These are phyloP conservation scores for Alternaria tenuissima DNA, from an alignment of 2,329 filamentous ascomycete species.

Conservation along the genomic window DNA sequence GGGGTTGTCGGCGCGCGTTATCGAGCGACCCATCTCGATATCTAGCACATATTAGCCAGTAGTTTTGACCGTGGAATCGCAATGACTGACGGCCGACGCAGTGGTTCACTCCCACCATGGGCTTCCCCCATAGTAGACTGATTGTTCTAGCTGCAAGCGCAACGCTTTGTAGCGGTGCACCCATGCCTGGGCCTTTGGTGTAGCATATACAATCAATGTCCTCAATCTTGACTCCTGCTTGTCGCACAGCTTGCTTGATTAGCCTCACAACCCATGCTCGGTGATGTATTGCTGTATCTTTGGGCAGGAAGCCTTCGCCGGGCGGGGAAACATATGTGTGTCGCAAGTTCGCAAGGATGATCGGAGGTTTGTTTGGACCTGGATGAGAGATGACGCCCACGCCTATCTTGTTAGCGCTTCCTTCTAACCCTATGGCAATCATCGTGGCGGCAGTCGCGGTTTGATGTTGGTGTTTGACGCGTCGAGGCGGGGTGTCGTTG, in stretches of 20 bases:
- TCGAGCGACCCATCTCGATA: constrained; percentile 96
- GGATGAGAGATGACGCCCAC: constrained; percentile 90
- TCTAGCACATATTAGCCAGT: constrained; percentile 53
- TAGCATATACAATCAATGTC: constrained; percentile 95
- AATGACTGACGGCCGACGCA: constrained; percentile 79
- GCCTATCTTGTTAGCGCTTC: constrained; percentile 97
- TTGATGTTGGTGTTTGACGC: constrained; percentile 14
- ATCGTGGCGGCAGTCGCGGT: constrained; percentile 49
- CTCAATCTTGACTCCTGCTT: constrained; percentile 61
- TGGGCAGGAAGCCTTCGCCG: constrained; percentile 92
- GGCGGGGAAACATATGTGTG: constrained; percentile 93
- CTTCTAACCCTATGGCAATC: constrained; percentile 81
- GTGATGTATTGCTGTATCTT: constrained; percentile 95
- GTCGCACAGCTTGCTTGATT: constrained; percentile 79
- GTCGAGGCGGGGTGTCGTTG: constrained; percentile 34
- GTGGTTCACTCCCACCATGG: constrained; percentile 95
- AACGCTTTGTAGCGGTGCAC: constrained; percentile 85
- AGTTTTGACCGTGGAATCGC: neutral
- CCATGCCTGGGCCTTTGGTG: constrained; percentile 96
- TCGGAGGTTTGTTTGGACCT: constrained; percentile 53
- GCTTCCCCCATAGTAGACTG: constrained; percentile 82
- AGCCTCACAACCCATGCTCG: constrained; percentile 82
- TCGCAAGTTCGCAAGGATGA: constrained; percentile 88
- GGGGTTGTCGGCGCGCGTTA: constrained; percentile 89
- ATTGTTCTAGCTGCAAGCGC: constrained; percentile 86